Evolutionary conservation across 2,329 filamentous ascomycete genomes (phyloP), one percentile per base, ranked within the genome.

Genomic region (Rutstroemia sydowiana): DNA sequence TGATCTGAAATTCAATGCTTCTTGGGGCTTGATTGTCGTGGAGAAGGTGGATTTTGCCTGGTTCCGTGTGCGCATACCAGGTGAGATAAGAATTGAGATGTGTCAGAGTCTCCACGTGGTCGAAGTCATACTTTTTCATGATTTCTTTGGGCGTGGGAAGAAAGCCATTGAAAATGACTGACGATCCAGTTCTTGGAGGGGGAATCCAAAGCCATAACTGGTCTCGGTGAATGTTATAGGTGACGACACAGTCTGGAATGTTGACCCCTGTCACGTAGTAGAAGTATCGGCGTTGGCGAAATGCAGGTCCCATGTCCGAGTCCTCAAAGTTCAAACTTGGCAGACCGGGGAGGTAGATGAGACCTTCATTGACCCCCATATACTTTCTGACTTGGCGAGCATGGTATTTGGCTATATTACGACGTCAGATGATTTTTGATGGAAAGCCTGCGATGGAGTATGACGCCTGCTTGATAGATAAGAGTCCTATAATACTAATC

Each of bases 201-300:
- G 87, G 86, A 44, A 92, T 81, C 77, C 85, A 93, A 26, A 92
- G 77, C 5, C 77, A 80, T 52, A 93, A 76, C 20, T 72, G 70
- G 65, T 91, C 85, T 10, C 70, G 70, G 30, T 68, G 66, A 55
- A 82, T 74, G 61, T 81, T 73, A 63, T 83, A 84, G 2, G 75
- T 78, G 37, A 82, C 60, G 52, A 73, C 69, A 59, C 76, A 81
- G 57, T 78, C 74, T 2, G 77, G 66, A 53, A 78, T 73, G 48
- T 79, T 70, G 20, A 71, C 66, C 51, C 79, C 79, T 51, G 72
- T 76, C 41, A 83, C 63, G 57, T 83, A 82, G 65, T 78, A 81
- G 60, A 83, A 83, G 62, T 82, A 82, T 20, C 80, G 74, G 56
- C 73, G 71, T 61, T 84, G 80, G 13, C 79, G 73, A 59, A 82